Evolutionary conservation across 108 stramenopile species (phyloP).

Genomic region (Skeletonema grethae): DNA sequence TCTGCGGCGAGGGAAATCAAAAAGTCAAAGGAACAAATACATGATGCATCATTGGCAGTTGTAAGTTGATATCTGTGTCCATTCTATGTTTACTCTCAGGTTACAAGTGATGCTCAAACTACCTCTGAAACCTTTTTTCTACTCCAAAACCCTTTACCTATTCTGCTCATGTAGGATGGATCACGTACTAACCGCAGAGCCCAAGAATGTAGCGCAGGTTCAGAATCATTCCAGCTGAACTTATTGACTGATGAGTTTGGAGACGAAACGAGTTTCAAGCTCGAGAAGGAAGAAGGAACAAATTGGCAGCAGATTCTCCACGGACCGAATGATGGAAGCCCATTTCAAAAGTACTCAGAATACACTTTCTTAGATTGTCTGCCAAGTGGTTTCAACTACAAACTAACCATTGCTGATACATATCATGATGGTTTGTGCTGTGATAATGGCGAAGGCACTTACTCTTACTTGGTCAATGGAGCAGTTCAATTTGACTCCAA

Average conservation of each 20-base stretch:
- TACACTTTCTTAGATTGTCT: conserved; percentile 9
- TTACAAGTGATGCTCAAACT: neutral
- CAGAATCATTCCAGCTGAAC: neutral
- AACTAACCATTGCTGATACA: neutral
- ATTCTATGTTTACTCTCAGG: neutral
- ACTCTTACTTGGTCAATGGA: conserved; percentile 22
- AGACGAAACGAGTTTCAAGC: conserved; percentile 1
- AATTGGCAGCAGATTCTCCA: neutral
- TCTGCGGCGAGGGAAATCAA: neutral
- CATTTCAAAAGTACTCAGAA: conserved; percentile 4
- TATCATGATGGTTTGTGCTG: conserved; percentile 20
- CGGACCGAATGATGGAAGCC: neutral
- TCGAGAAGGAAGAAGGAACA: neutral
- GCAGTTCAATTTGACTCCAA: conserved; percentile 20
- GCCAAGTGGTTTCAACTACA: conserved; percentile 2
- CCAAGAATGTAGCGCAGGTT: neutral
- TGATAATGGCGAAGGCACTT: conserved; percentile 11
- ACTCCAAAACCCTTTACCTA: too few species aligned
- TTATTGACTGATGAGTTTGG: conserved; percentile 7
- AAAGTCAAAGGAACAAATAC: neutral
- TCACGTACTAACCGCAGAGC: neutral
- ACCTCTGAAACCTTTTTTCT: neutral
- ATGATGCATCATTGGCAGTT: conserved; percentile 9
- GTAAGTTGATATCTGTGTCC: conserved; percentile 2
- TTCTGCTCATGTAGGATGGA: neutral